Evolutionary conservation across 164 flowering plant species (phyloP), one percentile per base, ranked within the genome.

Genomic region (Nymphaea thermarum): DNA sequence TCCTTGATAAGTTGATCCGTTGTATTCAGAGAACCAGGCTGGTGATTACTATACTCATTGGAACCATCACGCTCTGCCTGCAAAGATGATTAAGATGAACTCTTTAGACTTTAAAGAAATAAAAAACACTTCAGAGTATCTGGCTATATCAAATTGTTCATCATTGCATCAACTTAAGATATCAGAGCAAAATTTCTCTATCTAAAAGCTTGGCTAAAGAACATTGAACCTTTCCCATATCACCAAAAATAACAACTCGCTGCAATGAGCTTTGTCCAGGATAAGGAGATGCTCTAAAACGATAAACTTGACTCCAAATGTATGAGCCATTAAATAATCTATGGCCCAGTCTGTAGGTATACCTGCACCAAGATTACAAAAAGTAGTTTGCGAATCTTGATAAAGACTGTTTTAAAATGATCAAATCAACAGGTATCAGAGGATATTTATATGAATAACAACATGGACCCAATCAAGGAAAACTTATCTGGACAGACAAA

Each of bases 241-340:
- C 86, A n/a, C 86, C 86, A 73, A 79, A 82, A 62, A 82, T 77
- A 44, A 82, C 67, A 3, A 82, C 81, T 42, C 77, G 77, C 17
- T 82, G 86, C 62, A 79, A 17, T 8, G 86, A 80, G 65, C 79
- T 74, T 70, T 82, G 82, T 2, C 86, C 86, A 42, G 86, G 84
- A 72, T 71, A 81, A 62, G 86, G 84, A 51, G 86, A 77, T 43
- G 82, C 78, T 63, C 69, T 81, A 59, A 82, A 82, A 14, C 42
- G 43, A 71, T 79, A 79, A 3, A 41, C 71, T 64, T 65, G 68
- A 69, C 86, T 81, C 82, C 81, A 79, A 10, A 77, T 63, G 66
- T 68, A 74, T 15, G 82, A 70, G 61, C 82, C 82, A 70, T 77
- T 74, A 18, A 66, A 53, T 55, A 82, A 60, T 44, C 41, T 72